Percentiles rank a stretch among this genome's conserved stretches.
Conservation (phyloP, 1,139 yeast species). For the Suhomyces coccinellae region DNA sequence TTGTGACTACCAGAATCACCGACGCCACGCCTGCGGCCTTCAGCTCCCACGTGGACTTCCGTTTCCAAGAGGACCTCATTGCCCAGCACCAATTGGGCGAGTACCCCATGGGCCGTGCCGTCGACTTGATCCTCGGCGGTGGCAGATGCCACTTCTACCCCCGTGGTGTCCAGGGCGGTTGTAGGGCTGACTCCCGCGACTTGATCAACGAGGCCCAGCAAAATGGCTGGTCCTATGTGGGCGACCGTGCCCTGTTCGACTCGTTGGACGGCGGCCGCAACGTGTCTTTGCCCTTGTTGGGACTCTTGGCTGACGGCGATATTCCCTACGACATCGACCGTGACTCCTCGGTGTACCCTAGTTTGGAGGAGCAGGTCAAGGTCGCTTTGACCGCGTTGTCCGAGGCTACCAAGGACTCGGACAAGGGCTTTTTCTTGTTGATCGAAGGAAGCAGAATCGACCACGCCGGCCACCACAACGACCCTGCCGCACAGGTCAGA, state of each 20-base stretch:
- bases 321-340: conserved; percentile 31
- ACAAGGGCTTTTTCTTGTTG: conserved; percentile 27
- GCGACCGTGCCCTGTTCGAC: conserved; percentile 23
- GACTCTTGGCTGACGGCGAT: conserved; percentile 27
- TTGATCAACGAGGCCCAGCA: conserved; percentile 25
- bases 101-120: conserved; percentile 25
- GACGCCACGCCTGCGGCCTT: conserved; percentile 31
- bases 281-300: conserved; percentile 28
- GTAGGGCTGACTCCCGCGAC: conserved; percentile 26
- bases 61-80: conserved; percentile 29
- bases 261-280: conserved; percentile 22
- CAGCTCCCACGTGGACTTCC: conserved; percentile 26
- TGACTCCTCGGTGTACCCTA: conserved; percentile 23
- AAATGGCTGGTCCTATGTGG: conserved; percentile 26
- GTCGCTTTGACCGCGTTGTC: conserved; percentile 27
- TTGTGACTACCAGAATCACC: conserved; percentile 29
- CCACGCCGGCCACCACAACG: conserved; percentile 33
- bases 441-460: conserved; percentile 31
- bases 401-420: conserved; percentile 26
- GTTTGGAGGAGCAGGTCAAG: conserved; percentile 27
- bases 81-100: conserved; percentile 32
- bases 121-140: conserved; percentile 32
- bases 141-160: conserved; percentile 30
- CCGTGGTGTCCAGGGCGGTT: conserved; percentile 18
- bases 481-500: conserved; percentile 38